A percentile compares a stretch with the other conserved stretches of the same genome.
These are phyloP conservation scores for Tulasnella sp. DNA, from an alignment of 768 basidiomycete genomes.

Conservation along the genomic window DNA sequence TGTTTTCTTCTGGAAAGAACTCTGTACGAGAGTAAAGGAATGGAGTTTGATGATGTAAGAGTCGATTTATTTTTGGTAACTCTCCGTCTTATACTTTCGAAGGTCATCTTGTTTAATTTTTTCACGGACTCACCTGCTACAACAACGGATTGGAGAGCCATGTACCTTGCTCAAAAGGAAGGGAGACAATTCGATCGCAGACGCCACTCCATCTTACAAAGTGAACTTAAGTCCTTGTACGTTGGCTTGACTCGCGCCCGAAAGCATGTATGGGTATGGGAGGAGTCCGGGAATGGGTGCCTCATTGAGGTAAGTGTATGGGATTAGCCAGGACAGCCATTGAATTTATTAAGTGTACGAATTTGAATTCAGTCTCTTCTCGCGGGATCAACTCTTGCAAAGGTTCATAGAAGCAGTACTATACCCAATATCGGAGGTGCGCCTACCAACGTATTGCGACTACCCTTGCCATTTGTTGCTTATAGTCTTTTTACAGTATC, in stretches of 20 bases:
- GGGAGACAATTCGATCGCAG: neutral
- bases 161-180: neutral
- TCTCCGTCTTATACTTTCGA: neutral
- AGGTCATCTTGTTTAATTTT: conserved; percentile 74
- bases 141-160: conserved; percentile 54
- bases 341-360: neutral
- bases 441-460: neutral
- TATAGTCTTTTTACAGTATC: neutral
- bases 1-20: conserved; percentile 36
- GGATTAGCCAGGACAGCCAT: neutral
- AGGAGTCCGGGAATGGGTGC: neutral
- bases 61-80: neutral
- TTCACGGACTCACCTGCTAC: conserved; percentile 59
- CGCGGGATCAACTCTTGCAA: neutral
- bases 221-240: conserved; percentile 27
- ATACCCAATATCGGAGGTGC: conserved; percentile 13
- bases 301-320: conserved; percentile 10
- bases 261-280: conserved; percentile 27
- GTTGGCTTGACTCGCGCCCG: conserved; percentile 27
- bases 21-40: conserved; percentile 59
- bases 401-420: neutral
- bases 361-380: conserved; percentile 8
- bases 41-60: conserved; percentile 61
- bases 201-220: conserved; percentile 14
- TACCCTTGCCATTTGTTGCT: neutral